These are phyloP conservation scores for Sparassis latifolia DNA, from an alignment of 1,284 basidiomycete species.

Conservation along the genomic window DNA sequence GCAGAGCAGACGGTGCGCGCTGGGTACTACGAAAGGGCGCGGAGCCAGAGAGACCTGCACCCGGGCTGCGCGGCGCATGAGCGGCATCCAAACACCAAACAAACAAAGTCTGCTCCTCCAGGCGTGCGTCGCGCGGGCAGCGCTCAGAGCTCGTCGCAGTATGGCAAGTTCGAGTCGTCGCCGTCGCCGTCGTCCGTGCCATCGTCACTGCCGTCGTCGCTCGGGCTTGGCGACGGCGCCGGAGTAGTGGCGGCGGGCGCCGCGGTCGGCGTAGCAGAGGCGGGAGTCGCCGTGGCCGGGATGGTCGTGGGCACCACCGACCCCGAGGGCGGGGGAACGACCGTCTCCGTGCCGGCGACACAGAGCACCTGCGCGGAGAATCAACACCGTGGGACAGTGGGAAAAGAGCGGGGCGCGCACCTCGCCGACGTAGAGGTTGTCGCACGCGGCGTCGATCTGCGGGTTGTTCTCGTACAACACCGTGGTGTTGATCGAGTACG, in stretches of 20 bases:
- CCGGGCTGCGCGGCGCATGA: no score
- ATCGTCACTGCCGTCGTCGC: constrained; percentile 11
- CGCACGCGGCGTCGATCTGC: constrained; percentile 49
- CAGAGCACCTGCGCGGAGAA: constrained; percentile 42
- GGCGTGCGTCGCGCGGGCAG: no score
- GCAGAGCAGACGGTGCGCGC: no score
- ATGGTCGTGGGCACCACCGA: constrained; percentile 11
- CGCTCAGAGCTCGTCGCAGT: constrained; percentile 42
- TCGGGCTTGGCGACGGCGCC: constrained; percentile 2
- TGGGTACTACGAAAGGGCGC: no score
- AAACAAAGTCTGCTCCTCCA: no score
- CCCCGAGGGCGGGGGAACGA: constrained; percentile 34
- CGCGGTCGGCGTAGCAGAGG: constrained; percentile 24
- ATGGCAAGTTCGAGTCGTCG: constrained; percentile 47
- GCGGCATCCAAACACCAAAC: no score
- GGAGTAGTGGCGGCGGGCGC: constrained; percentile 11
- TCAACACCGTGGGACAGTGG: constrained; percentile 5
- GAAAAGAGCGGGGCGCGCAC: constrained; percentile 28
- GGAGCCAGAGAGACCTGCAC: no score
- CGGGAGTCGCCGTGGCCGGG: constrained; percentile 28
- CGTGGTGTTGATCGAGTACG: constrained; percentile 39
- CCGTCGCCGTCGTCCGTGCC: constrained; percentile 34
- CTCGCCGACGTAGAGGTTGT: constrained; percentile 64
- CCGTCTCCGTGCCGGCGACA: constrained; percentile 29
- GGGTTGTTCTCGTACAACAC: constrained; percentile 59